Evolutionary conservation across 2,329 filamentous ascomycete species (phyloP).

Genomic region (Pseudomassariella vexata): DNA sequence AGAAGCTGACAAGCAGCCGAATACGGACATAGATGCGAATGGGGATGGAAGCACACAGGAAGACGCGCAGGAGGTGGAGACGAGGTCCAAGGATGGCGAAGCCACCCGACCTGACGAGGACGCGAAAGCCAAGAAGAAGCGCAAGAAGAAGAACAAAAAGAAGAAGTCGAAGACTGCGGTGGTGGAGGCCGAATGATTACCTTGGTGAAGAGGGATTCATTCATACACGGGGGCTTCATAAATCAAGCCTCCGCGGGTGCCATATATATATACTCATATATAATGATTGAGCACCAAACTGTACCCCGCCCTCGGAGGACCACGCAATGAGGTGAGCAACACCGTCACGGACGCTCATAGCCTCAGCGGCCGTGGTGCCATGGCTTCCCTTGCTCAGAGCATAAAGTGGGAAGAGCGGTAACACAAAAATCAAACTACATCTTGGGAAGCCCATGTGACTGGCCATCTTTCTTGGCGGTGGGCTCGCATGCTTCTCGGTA

Average conservation of each 20-base stretch:
- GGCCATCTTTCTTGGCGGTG: too few species aligned
- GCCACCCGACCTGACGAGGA: conserved; percentile 1
- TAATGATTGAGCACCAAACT: neutral
- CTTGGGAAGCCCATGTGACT: too few species aligned
- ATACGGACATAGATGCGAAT: conserved; percentile 4
- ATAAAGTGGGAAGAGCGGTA: too few species aligned
- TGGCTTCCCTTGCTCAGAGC: too few species aligned
- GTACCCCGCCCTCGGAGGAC: neutral
- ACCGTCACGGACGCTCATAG: too few species aligned
- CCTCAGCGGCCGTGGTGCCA: too few species aligned
- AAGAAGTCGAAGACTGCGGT: conserved; percentile 9
- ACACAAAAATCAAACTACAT: too few species aligned
- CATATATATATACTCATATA: too few species aligned
- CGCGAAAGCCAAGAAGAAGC: conserved; percentile 17
- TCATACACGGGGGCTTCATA: too few species aligned
- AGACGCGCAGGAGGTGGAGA: neutral
- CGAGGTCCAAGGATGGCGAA: neutral
- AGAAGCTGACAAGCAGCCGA: neutral
- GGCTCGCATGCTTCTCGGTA: too few species aligned
- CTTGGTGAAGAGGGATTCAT: too few species aligned
- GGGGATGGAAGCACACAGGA: neutral
- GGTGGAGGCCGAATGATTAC: neutral
- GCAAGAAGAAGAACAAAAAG: conserved; percentile 22
- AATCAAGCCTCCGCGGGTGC: too few species aligned
- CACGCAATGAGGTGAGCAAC: neutral